These are phyloP conservation scores for Pyrus pyrifolia DNA, from an alignment of 306 rosid species.

Conservation along the genomic window DNA sequence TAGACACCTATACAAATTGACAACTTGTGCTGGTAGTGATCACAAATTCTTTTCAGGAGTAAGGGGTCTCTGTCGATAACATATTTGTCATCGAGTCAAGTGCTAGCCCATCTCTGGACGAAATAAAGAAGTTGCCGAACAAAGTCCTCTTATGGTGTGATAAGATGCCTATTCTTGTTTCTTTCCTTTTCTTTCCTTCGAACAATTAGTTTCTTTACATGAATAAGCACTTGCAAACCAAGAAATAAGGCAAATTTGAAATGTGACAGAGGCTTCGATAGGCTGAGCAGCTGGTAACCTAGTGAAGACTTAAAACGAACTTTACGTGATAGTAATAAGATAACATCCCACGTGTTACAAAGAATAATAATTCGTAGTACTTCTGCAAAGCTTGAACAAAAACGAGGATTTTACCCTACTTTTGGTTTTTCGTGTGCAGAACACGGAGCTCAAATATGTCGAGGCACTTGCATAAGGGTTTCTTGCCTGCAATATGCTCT, in stretches of 20 bases:
- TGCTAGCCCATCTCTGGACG: constrained; percentile 53
- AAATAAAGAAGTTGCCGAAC: constrained; percentile 62
- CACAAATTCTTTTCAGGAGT: constrained; percentile 46
- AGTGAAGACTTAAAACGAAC: neutral
- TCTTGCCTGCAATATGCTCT: constrained; percentile 64
- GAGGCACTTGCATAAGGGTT: constrained; percentile 83
- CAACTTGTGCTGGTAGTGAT: neutral
- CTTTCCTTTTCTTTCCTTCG: neutral
- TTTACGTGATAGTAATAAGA: neutral
- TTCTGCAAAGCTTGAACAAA: neutral
- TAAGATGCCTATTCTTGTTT: constrained; percentile 20
- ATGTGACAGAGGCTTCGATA: neutral
- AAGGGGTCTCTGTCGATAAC: constrained; percentile 53
- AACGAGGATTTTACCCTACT: neutral
- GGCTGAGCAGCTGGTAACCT: too few species aligned
- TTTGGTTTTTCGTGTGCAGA: constrained; percentile 13
- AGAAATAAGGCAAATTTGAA: neutral
- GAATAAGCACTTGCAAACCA: neutral
- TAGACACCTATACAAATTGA: too few species aligned
- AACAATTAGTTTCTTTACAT: neutral
- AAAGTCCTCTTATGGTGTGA: constrained; percentile 89
- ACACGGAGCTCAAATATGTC: constrained; percentile 65
- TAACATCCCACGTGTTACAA: neutral
- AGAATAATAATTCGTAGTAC: neutral
- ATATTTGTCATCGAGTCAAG: constrained; percentile 46